phyloP scores from a whole-genome alignment of 1,284 basidiomycete species.

The Ustilago curta region DNA sequence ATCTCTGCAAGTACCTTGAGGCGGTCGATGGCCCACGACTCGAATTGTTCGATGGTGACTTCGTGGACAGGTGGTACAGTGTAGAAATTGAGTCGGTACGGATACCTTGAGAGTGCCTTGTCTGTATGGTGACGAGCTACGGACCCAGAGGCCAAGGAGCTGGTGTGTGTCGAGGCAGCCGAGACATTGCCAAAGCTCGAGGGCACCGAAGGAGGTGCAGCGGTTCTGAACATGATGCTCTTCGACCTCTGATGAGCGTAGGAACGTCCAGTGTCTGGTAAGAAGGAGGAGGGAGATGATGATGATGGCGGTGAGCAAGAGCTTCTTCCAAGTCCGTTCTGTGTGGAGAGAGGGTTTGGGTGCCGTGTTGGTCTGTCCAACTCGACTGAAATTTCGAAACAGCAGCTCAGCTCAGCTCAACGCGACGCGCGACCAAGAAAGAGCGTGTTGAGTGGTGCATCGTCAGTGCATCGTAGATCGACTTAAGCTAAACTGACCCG shows the following conservation, averaged over 20 bases:
- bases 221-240: conserved; percentile 44
- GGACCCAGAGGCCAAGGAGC: conserved; percentile 27
- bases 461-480: conserved; percentile 1
- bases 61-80: conserved; percentile 86
- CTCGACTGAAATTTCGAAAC: conserved; percentile 17
- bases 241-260: too few relatives aligned
- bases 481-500: conserved; percentile 10
- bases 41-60: conserved; percentile 95
- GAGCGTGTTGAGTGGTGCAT: conserved; percentile 27
- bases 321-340: background rate
- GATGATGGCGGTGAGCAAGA: background rate
- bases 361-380: conserved; percentile 35
- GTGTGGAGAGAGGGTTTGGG: conserved; percentile 10
- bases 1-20: conserved; percentile 91
- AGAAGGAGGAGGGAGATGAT: background rate
- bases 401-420: conserved; percentile 33
- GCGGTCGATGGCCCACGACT: conserved; percentile 88
- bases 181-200: conserved; percentile 40
- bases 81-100: conserved; percentile 73
- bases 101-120: conserved; percentile 49
- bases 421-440: conserved; percentile 29
- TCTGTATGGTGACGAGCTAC: conserved; percentile 48
- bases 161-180: conserved; percentile 15
- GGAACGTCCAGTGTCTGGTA: too few relatives aligned
- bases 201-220: conserved; percentile 34